These are phyloP conservation scores for Hibiscus trionum DNA, from an alignment of 345 rosid species.

Conservation along the genomic window DNA sequence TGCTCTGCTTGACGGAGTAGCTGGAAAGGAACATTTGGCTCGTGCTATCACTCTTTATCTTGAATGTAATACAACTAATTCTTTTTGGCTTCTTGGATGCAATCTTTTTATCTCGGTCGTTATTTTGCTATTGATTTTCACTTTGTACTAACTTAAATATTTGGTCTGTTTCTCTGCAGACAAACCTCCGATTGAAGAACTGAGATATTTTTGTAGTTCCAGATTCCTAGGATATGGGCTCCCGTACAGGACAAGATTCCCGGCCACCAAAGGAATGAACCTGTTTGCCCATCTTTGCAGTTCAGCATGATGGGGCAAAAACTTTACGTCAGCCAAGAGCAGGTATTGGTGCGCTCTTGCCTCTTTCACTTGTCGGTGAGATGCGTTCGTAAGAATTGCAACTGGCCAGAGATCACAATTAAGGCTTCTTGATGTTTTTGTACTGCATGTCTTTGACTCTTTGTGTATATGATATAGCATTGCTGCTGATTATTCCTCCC, in stretches of 20 bases:
- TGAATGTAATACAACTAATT: conserved; percentile 41
- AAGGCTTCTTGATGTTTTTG: neutral
- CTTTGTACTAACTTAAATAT: conserved; percentile 5
- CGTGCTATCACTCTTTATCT: conserved; percentile 61
- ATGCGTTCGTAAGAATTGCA: no score
- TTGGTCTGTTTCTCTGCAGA: conserved; percentile 29
- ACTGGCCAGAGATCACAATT: no score
- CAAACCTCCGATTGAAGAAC: conserved; percentile 69
- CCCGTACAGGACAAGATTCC: conserved; percentile 49
- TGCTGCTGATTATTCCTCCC: no score
- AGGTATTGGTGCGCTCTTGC: conserved; percentile 26
- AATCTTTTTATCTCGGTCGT: neutral
- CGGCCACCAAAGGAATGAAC: conserved; percentile 58
- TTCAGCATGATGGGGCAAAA: conserved; percentile 79
- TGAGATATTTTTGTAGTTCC: conserved; percentile 67
- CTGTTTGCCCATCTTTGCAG: conserved; percentile 68
- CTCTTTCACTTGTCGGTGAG: no score
- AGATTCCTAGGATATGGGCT: conserved; percentile 65
- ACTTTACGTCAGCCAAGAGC: conserved; percentile 63
- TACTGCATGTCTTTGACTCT: neutral
- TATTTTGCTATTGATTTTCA: neutral
- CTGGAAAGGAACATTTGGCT: conserved; percentile 59
- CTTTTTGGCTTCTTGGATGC: neutral
- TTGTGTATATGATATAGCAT: no score
- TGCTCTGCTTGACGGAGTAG: conserved; percentile 45